These are phyloP conservation scores for Eurotiales sp. DNA, from an alignment of 2,329 filamentous ascomycete genomes.

Conservation along the genomic window DNA sequence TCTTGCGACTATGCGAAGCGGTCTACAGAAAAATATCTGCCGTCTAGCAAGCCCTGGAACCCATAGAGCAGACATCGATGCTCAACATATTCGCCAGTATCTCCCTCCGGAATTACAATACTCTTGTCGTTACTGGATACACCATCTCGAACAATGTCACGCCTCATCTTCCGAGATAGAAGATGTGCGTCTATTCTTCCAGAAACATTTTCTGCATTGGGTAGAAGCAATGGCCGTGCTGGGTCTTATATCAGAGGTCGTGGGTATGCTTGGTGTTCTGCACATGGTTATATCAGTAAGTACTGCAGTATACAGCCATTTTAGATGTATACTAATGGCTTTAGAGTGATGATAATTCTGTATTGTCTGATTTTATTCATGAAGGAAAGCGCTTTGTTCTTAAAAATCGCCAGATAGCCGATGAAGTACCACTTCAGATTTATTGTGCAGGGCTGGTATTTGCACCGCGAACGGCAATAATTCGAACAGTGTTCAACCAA, in stretches of 20 bases:
- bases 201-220: conserved; percentile 9
- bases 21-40: conserved; percentile 5
- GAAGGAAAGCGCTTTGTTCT: conserved; percentile 31
- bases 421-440: conserved; percentile 31
- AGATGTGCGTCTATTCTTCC: conserved; percentile 4
- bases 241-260: not conserved
- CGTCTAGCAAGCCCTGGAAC: not conserved
- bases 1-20: not conserved
- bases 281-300: conserved; percentile 15
- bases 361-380: conserved; percentile 22
- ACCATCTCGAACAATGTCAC: conserved; percentile 6
- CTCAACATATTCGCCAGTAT: not conserved
- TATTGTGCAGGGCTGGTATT: conserved; percentile 33
- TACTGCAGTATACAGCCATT: not conserved
- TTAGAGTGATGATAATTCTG: conserved; percentile 8
- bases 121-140: conserved; percentile 5
- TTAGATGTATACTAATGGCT: not conserved
- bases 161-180: conserved; percentile 4
- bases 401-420: conserved; percentile 23
- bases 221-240: conserved; percentile 4
- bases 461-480: conserved; percentile 22
- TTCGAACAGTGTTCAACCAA: conserved; percentile 18
- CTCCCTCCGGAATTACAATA: conserved; percentile 4
- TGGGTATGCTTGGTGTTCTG: conserved; percentile 16
- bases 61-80: not conserved